Base-by-base conservation (phyloP, 768 basidiomycete genomes). In the Pleurotus tuoliensis region DNA sequence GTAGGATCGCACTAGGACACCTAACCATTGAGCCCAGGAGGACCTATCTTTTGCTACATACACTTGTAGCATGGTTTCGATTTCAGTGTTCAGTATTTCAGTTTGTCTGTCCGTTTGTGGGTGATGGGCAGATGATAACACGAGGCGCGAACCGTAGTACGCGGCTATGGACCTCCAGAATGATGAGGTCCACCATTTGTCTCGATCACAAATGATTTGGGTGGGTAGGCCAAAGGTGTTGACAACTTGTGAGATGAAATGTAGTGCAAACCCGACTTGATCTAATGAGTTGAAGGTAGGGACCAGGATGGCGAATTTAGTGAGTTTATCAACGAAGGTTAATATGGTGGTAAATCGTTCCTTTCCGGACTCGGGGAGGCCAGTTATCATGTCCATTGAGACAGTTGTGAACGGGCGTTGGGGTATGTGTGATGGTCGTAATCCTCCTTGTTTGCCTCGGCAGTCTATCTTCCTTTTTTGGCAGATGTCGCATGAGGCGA, bases 21-120 rank as follows among this genome's bases (percentile, higher is more conserved):
- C 46, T 0, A 71, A 34, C 47, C 61, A 63, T 1, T 51, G 9
- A 0, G 66, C 55, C 71, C 69, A 71, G 39, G 59, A 39, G 24
- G 61, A 40, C 15, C 66, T 59, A 20, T 65, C 51, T 16, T 57
- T 56, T 7, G 47, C 51, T 22, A 63, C 63, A 38, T 63, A 69
- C 5, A 59, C 61, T 2, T 58, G 53, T 12, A 69, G 38, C 57
- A 64, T 66, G 20, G 61, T 56, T 52, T 69, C 64, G 3, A 69
- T 55, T 5, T 41, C 44, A 6, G 63, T 58, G 47, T 72, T 72
- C 0, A 69, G 43, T 8, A 63, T 58, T 62, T 75, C 67, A 0
- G 67, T 69, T 38, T 73, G 71, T 1, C 74, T 69, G 56, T 78
- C 69, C 0, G 72, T 68, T 58, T 76, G 72, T 0, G 72, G 75